Percentiles rank a stretch among this genome's conserved stretches.
phyloP scores from a whole-genome alignment of 352 stramenopile species.

The Peronospora belbahrii region DNA sequence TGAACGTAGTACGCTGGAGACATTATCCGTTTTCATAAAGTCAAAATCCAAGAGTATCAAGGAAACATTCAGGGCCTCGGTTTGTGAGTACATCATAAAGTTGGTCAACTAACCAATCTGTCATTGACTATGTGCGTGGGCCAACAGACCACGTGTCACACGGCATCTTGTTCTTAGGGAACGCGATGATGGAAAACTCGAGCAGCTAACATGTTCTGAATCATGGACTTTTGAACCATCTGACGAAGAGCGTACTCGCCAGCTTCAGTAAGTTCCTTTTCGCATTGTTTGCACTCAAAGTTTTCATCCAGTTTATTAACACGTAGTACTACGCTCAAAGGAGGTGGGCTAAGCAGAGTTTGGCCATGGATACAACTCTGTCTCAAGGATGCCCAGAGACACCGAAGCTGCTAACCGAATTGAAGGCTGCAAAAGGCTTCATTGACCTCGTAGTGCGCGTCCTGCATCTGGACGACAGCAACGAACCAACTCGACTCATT shows the following conservation, averaged over 20 bases:
- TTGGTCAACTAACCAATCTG: not conserved
- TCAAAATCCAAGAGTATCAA: slow-evolving; percentile 58
- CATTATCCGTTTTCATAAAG: slow-evolving; percentile 71
- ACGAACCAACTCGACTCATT: slow-evolving; percentile 32
- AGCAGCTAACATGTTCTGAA: slow-evolving; percentile 41
- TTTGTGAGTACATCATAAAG: slow-evolving; percentile 28
- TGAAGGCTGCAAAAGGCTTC: slow-evolving; percentile 42
- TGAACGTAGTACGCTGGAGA: slow-evolving; percentile 53
- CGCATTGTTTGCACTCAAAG: not conserved
- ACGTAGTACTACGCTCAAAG: slow-evolving; percentile 17
- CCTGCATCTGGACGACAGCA: slow-evolving; percentile 31
- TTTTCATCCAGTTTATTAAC: not conserved
- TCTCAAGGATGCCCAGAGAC: slow-evolving; percentile 37
- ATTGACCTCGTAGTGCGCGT: slow-evolving; percentile 58
- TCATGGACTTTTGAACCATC: slow-evolving; percentile 57
- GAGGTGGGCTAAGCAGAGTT: slow-evolving; percentile 33
- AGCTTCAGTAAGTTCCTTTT: slow-evolving; percentile 30
- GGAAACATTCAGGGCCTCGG: slow-evolving; percentile 49
- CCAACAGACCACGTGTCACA: slow-evolving; percentile 28
- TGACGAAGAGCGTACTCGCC: slow-evolving; percentile 35
- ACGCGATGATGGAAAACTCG: slow-evolving; percentile 17
- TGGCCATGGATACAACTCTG: slow-evolving; percentile 42
- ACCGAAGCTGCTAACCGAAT: slow-evolving; percentile 33
- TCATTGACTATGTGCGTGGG: not conserved
- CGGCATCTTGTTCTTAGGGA: slow-evolving; percentile 54